Evolutionary conservation across 306 rosid species (phyloP).

Genomic region (Castanopsis chinensis): DNA sequence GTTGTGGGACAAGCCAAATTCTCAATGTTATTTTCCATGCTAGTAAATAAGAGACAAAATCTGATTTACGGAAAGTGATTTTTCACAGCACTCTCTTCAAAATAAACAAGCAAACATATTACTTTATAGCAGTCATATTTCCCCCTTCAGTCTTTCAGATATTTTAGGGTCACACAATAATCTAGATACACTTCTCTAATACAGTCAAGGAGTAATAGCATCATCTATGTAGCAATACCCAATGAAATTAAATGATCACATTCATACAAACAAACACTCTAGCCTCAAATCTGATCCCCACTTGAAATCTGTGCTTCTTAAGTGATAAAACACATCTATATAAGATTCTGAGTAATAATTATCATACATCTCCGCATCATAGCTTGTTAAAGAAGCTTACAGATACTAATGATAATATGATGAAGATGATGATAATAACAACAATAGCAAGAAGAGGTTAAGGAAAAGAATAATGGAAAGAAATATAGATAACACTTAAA

Average conservation of each 20-base stretch:
- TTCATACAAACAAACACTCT: not conserved
- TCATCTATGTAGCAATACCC: not conserved
- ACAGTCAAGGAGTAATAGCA: not conserved
- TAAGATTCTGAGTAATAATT: not conserved
- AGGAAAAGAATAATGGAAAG: not conserved
- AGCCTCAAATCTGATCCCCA: not conserved
- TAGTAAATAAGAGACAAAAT: not conserved
- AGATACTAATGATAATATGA: not conserved
- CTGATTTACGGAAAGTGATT: not conserved
- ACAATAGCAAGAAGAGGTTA: not conserved
- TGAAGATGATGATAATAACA: not conserved
- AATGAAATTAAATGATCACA: not conserved
- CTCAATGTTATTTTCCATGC: not conserved
- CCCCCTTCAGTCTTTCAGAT: not conserved
- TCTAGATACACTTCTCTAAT: not conserved
- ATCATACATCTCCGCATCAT: slow-evolving; percentile 1
- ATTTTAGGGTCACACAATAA: not conserved
- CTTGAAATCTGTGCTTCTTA: not conserved
- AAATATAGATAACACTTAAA: not conserved
- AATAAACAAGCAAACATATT: not conserved
- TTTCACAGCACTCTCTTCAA: not conserved
- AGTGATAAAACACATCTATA: not conserved
- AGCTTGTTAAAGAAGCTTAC: not conserved
- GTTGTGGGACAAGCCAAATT: not conserved
- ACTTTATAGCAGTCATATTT: not conserved